Evolutionary conservation across 345 rosid genomes (phyloP).

Genomic region (Salix koriyanagi): DNA sequence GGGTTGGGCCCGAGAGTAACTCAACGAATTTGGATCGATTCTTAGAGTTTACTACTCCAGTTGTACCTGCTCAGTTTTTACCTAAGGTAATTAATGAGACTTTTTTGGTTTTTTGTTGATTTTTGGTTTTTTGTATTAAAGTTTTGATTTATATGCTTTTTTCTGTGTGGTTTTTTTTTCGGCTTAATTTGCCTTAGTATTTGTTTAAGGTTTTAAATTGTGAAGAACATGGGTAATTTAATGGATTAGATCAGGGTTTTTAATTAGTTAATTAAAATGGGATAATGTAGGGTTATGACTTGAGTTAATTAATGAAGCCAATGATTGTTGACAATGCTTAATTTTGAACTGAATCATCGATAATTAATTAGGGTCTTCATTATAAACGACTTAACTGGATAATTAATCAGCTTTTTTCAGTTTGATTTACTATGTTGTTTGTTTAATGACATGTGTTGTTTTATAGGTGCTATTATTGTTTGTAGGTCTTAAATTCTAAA

Average conservation of each 20-base stretch:
- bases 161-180: not conserved
- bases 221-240: not conserved
- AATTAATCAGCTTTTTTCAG: not conserved
- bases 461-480: not conserved
- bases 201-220: not conserved
- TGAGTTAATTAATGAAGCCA: not conserved
- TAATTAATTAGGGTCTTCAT: not conserved
- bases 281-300: not conserved
- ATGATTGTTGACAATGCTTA: not conserved
- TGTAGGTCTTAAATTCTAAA: not conserved
- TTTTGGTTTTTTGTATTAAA: not conserved
- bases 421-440: not conserved
- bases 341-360: not conserved
- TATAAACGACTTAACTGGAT: not conserved
- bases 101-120: not conserved
- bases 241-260: not conserved
- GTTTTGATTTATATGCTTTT: not conserved
- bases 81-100: slow-evolving; percentile 50
- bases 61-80: slow-evolving; percentile 51
- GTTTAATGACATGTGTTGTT: not conserved
- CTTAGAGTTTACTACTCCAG: slow-evolving; percentile 76
- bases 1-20: slow-evolving; percentile 9
- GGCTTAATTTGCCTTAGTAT: not conserved
- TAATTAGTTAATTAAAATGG: not conserved
- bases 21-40: slow-evolving; percentile 86